These are phyloP conservation scores for Psophocarpus tetragonolobus DNA, from an alignment of 306 rosid species.

Conservation along the genomic window DNA sequence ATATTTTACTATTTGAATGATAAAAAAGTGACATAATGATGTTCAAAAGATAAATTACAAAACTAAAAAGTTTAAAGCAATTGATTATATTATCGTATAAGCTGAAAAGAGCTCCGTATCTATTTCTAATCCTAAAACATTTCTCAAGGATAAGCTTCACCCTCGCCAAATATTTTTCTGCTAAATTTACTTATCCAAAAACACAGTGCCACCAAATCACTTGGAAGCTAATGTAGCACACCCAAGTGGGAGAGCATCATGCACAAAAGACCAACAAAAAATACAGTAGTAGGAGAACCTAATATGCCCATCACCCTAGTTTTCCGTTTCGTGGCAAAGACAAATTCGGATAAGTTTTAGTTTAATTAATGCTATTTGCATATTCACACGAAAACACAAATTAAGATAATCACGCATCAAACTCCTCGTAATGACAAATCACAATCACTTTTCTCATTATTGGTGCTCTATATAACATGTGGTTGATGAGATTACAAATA, in stretches of 20 bases:
- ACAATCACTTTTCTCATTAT: slow-evolving; percentile 33
- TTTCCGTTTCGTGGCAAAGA: background rate
- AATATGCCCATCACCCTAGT: background rate
- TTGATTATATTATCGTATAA: background rate
- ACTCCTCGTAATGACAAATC: background rate
- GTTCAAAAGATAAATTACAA: background rate
- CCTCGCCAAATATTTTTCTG: background rate
- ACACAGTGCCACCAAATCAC: background rate
- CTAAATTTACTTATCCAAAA: background rate
- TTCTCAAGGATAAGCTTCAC: background rate
- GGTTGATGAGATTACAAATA: slow-evolving; percentile 31
- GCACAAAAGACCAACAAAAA: background rate
- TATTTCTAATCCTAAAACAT: background rate
- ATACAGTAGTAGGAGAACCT: background rate
- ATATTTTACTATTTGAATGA: background rate
- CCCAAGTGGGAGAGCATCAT: background rate
- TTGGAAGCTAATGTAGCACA: background rate
- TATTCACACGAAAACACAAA: slow-evolving; percentile 24
- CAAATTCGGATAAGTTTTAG: slow-evolving; percentile 13
- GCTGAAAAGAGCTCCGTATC: background rate
- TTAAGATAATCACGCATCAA: slow-evolving; percentile 30
- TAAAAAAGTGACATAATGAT: background rate
- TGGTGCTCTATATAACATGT: background rate
- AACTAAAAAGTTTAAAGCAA: background rate
- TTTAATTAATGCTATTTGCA: background rate